Evolutionary conservation across 2,329 filamentous ascomycete genomes (phyloP).

Genomic region (Gnomoniopsis sp.): DNA sequence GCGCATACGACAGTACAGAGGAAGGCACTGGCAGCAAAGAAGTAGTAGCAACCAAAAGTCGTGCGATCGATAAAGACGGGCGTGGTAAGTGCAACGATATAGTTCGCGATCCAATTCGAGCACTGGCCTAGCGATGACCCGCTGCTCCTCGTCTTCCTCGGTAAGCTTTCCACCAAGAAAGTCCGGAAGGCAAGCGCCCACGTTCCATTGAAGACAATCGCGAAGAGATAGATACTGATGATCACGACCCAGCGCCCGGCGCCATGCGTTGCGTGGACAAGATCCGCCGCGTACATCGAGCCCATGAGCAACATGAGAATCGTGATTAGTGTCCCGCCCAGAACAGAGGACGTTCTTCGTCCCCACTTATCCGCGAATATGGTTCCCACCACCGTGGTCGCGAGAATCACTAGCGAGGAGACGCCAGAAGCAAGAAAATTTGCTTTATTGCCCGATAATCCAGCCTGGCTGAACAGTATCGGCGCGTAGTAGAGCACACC

Average conservation of each 20-base stretch:
- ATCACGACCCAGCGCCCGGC: constrained; percentile 48
- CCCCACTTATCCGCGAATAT: constrained; percentile 56
- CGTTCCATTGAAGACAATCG: constrained; percentile 40
- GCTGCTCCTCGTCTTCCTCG: constrained; percentile 49
- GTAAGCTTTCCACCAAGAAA: constrained; percentile 55
- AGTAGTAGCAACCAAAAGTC: constrained; percentile 41
- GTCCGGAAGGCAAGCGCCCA: constrained; percentile 54
- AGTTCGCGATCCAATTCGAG: constrained; percentile 48
- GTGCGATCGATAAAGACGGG: constrained; percentile 36
- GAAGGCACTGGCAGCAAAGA: constrained; percentile 39
- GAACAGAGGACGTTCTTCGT: constrained; percentile 48
- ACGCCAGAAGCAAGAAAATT: constrained; percentile 58
- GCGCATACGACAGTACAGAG: constrained; percentile 33
- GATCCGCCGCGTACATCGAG: constrained; percentile 42
- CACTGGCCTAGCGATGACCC: constrained; percentile 53
- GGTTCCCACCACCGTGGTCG: constrained; percentile 50
- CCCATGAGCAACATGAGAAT: constrained; percentile 52
- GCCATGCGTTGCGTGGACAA: constrained; percentile 33
- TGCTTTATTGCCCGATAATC: constrained; percentile 47
- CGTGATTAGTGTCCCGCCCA: constrained; percentile 49
- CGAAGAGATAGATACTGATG: constrained; percentile 47
- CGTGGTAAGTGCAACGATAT: constrained; percentile 42
- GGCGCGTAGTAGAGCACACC: constrained; percentile 62
- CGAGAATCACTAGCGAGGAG: constrained; percentile 54
- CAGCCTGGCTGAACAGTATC: constrained; percentile 56